Evolutionary conservation across 106 monocot genomes (phyloP).

Genomic region (Phalaenopsis aphrodite): DNA sequence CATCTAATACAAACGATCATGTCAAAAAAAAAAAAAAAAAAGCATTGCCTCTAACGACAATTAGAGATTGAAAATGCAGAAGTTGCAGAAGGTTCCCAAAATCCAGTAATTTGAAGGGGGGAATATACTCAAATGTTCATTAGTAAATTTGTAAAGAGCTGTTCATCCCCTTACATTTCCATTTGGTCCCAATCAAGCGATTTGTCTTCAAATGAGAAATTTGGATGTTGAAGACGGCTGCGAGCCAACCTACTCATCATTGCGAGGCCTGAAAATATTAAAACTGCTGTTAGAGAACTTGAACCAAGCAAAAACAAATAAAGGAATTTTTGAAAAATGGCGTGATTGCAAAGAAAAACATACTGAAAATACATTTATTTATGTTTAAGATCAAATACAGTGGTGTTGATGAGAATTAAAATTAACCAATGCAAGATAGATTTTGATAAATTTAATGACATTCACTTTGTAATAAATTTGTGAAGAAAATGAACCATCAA

Average conservation of each 20-base stretch:
- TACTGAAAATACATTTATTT: too few species aligned
- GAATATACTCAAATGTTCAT: background rate
- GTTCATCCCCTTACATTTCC: constrained; percentile 34
- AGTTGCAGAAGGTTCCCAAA: background rate
- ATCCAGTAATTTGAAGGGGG: background rate
- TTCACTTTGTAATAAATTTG: background rate
- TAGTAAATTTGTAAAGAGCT: background rate
- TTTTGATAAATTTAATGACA: background rate
- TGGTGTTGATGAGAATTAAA: too few species aligned
- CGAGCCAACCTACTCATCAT: constrained; percentile 71
- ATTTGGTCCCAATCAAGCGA: constrained; percentile 72
- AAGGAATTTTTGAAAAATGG: background rate
- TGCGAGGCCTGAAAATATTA: constrained; percentile 64
- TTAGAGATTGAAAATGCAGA: background rate
- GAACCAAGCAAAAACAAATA: background rate
- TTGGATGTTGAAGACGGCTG: constrained; percentile 39
- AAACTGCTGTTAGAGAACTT: background rate
- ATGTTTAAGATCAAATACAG: too few species aligned
- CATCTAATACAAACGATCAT: background rate
- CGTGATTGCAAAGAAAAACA: too few species aligned
- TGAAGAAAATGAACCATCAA: background rate
- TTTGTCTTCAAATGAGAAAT: constrained; percentile 37
- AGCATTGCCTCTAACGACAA: background rate
- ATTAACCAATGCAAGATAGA: too few species aligned
- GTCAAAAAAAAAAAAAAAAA: background rate